phyloP scores from a whole-genome alignment of 305 asterid genomes.

The Fraxinus velutina region DNA sequence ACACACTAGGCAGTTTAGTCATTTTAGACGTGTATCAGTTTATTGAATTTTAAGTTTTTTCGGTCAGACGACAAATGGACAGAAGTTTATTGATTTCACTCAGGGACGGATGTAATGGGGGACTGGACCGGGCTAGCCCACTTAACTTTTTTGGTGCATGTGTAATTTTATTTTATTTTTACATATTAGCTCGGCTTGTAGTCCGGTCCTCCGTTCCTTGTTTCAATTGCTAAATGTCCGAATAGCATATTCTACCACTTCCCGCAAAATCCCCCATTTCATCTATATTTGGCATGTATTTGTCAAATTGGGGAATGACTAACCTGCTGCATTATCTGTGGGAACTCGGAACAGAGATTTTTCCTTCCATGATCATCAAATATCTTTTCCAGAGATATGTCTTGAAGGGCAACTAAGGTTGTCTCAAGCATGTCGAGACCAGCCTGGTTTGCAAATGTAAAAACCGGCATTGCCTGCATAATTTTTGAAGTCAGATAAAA shows the following conservation, averaged over 20 bases:
- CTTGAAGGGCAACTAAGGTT: conserved; percentile 89
- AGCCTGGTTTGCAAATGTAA: conserved; percentile 91
- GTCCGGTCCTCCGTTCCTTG: neutral
- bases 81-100: neutral
- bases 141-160: neutral
- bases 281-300: neutral
- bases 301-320: neutral
- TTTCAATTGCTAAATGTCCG: neutral
- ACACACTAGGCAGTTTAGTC: neutral
- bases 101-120: neutral
- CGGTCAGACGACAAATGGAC: neutral
- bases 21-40: neutral
- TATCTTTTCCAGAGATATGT: conserved; percentile 82
- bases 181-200: neutral
- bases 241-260: neutral
- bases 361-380: conserved; percentile 90
- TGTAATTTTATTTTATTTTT: neutral
- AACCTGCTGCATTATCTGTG: conserved; percentile 96
- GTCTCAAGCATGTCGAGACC: conserved; percentile 99
- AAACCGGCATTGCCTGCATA: conserved; percentile 80
- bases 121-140: neutral
- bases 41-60: neutral
- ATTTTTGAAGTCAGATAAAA: neutral
- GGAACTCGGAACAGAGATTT: conserved; percentile 71
- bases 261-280: neutral